Evolutionary conservation across 345 rosid species (phyloP), one percentile per base, ranked within the genome.

Genomic region (Trapa bicornis): DNA sequence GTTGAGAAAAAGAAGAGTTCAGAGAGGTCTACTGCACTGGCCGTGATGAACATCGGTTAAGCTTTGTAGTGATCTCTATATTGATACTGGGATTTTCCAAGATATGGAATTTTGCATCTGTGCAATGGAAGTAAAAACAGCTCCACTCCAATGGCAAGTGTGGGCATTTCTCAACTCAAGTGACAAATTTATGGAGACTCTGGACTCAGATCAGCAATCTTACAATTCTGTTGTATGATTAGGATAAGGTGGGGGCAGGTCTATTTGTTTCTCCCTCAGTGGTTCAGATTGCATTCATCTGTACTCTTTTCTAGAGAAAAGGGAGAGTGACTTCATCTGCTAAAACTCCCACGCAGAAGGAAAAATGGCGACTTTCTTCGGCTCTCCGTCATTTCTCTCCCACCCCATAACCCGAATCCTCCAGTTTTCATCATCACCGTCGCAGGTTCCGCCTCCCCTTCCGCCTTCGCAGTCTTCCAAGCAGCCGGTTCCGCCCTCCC

Each of bases 311-410:
- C 63, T 29, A 9, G 63, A 35, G 35, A 58, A 58, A 35, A 13
- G 11, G 36, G 11, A 22, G 42, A 6, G 6, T 9, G 16, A 39
- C 5, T 39, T 64, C n/a, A 9, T 64, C 48, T 38, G 33, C 47
- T 6, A 1, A 64, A 37, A 33, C 35, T 64, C 50, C 22, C 22
- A 2, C 66, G 2, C 54, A 38, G 29, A 35, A 45, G 47, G 57
- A 32, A 74, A 72, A 72, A 83, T 82, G 88, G 83, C 86, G 9
- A 58, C 83, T 38, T 72, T 82, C 73, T 78, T 78, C 38, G 74
- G 77, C 11, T 75, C 84, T 50, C 74, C 79, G 10, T 73, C 86
- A 5, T 75, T 73, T 72, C 73, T 82, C 10, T 65, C 84, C 37
- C 81, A 65, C 70, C 81, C 83, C 43, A 35, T 73, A 33, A 56